Base-by-base conservation (phyloP, 176 grass and related monocot species). In the Musa itinerans region DNA sequence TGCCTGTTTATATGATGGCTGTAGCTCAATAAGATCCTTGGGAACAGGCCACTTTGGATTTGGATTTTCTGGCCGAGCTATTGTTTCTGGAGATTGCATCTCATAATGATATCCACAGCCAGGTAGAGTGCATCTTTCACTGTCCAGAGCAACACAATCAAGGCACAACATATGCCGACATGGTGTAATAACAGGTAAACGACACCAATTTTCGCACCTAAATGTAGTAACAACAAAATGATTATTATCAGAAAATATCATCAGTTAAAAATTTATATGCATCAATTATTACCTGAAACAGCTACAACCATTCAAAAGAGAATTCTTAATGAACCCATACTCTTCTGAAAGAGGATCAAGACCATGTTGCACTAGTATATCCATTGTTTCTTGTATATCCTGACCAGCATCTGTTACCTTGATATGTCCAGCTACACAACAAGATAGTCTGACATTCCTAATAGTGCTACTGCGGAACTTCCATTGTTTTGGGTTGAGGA, bases 41-140 rank as follows among this genome's bases (percentile, higher is more conserved):
- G 94, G 94, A 56, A 98, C 94, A 71, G 90, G 90, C 94, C 94
- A 93, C 83, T 98, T 98, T 56, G 94, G 94, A 80, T 93, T 93
- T 63, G 94, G 94, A 86, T 98, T 98, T 91, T 98, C 94, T 85
- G 94, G 78, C 16, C 88, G 79, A 54, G 80, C 82, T 74, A 73
- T 71, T 81, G 63, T 93, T 88, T 93, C 86, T 53, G 90, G 94
- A 89, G 90, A 89, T 74, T 98, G 88, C 94, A 98, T 98, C 76
- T 98, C 90, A 49, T 98, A 98, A 78, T 56, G 84, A 76, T 85
- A 82, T 26, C 76, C 86, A 76, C 94, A 98, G 43, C 84, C 88
- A 64, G 88, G 88, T 53, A 91, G 70, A 75, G 88, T 91, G 79
- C 94, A 98, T 86, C 84, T 92, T 83, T 89, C 76, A 77, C 94